These are phyloP conservation scores for Karstenula rhodostoma DNA, from an alignment of 2,329 filamentous ascomycete genomes.

Conservation along the genomic window DNA sequence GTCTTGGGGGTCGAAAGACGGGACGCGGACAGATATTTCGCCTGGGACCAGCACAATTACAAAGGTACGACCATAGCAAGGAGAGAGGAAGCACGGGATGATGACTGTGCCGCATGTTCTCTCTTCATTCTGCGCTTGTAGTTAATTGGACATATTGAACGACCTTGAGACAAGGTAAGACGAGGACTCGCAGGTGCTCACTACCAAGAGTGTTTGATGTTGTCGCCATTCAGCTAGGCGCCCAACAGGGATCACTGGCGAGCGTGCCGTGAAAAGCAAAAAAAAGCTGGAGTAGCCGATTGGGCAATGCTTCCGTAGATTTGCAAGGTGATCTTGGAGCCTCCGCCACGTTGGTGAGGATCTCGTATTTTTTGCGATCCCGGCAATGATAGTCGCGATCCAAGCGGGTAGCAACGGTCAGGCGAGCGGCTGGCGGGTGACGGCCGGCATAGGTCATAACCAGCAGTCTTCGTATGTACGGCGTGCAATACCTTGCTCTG, in stretches of 20 bases:
- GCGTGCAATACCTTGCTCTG: constrained; percentile 2
- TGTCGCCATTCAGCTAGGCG: background rate
- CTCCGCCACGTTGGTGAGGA: constrained; percentile 13
- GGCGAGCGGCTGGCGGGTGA: constrained; percentile 10
- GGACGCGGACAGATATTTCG: background rate
- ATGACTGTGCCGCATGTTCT: background rate
- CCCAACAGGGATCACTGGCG: background rate
- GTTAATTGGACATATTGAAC: background rate
- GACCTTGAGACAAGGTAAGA: background rate
- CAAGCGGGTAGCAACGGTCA: constrained; percentile 4
- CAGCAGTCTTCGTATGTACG: background rate
- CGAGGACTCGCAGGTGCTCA: background rate
- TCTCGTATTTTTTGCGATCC: constrained; percentile 21
- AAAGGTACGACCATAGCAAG: background rate
- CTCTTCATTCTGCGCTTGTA: background rate
- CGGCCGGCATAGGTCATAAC: background rate
- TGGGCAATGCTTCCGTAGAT: background rate
- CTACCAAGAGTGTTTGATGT: background rate
- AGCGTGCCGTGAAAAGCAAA: background rate
- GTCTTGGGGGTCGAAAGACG: background rate
- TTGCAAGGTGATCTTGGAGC: constrained; percentile 6
- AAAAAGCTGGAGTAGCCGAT: background rate
- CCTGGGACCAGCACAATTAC: background rate
- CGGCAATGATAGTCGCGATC: constrained; percentile 2
- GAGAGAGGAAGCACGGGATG: background rate